Evolutionary conservation across 2,329 filamentous ascomycete genomes (phyloP).

Genomic region (Blumeriella jaapii): DNA sequence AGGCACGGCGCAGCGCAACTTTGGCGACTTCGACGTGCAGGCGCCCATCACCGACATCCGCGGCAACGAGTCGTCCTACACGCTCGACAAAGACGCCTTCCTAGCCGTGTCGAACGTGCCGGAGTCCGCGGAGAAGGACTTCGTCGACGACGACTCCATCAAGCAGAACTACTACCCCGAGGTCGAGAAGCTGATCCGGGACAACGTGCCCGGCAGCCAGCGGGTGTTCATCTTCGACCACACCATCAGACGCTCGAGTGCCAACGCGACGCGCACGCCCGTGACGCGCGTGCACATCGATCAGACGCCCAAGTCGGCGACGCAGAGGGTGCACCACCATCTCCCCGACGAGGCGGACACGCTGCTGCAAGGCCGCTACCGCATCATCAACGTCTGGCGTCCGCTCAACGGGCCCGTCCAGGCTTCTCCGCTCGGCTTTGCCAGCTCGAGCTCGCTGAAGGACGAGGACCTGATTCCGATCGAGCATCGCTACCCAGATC

Average conservation of each 20-base stretch:
- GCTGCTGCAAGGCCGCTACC: slow-evolving; percentile 57
- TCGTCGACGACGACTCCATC: slow-evolving; percentile 59
- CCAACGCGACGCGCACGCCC: slow-evolving; percentile 50
- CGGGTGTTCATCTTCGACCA: slow-evolving; percentile 74
- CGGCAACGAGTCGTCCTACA: slow-evolving; percentile 53
- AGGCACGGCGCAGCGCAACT: slow-evolving; percentile 24
- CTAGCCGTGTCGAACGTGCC: slow-evolving; percentile 47
- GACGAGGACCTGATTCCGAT: slow-evolving; percentile 26
- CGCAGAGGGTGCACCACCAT: slow-evolving; percentile 58
- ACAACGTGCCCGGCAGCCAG: slow-evolving; percentile 52
- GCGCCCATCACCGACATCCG: slow-evolving; percentile 58
- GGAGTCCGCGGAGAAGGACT: slow-evolving; percentile 45
- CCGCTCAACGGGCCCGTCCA: slow-evolving; percentile 27
- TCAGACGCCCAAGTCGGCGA: slow-evolving; percentile 58
- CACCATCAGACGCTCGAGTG: slow-evolving; percentile 61
- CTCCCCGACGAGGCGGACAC: slow-evolving; percentile 50
- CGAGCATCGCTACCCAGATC: slow-evolving; percentile 26
- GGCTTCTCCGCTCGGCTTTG: slow-evolving; percentile 24
- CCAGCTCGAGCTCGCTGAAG: slow-evolving; percentile 20
- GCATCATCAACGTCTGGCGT: slow-evolving; percentile 79
- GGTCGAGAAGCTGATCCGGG: slow-evolving; percentile 59
- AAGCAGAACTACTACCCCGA: slow-evolving; percentile 71
- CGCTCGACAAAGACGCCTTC: slow-evolving; percentile 67
- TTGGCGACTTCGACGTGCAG: slow-evolving; percentile 20
- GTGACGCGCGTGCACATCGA: slow-evolving; percentile 72